Evolutionary conservation across 179 eudicot genomes (phyloP).

Genomic region (Spinacia oleracea): DNA sequence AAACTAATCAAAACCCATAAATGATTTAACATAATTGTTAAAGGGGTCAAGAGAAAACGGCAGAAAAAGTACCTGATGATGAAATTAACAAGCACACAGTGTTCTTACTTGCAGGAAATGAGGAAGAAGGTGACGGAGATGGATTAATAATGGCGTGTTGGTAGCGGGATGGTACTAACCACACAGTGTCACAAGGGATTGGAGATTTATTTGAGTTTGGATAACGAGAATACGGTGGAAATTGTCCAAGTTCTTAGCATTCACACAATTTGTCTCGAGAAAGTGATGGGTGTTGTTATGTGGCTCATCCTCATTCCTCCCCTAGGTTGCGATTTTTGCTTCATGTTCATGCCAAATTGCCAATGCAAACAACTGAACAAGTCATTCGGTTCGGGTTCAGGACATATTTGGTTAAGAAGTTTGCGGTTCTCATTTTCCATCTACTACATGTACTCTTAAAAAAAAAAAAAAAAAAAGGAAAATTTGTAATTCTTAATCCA

Average conservation of each 20-base stretch:
- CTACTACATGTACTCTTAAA: too few relatives aligned
- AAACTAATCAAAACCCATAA: neutral
- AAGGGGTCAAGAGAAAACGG: neutral
- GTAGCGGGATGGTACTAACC: slow-evolving; percentile 13
- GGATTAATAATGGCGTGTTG: slow-evolving; percentile 9
- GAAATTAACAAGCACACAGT: neutral
- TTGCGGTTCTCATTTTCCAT: too few relatives aligned
- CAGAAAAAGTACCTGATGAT: slow-evolving; percentile 16
- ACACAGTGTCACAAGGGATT: slow-evolving; percentile 18
- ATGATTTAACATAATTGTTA: neutral
- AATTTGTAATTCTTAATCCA: too few relatives aligned
- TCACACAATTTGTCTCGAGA: slow-evolving; percentile 9
- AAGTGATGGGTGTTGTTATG: neutral
- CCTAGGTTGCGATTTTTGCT: neutral
- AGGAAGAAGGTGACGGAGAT: neutral
- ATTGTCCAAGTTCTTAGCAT: neutral
- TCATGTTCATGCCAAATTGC: neutral
- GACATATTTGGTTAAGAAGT: too few relatives aligned
- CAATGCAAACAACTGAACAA: too few relatives aligned
- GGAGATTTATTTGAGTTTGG: slow-evolving; percentile 7
- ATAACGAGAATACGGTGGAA: slow-evolving; percentile 19
- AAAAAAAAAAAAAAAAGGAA: too few relatives aligned
- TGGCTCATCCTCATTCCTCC: neutral
- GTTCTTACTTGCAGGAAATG: neutral
- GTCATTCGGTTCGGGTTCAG: too few relatives aligned